These are phyloP conservation scores for Rhizopogon rudus DNA, from an alignment of 768 basidiomycete genomes.

Conservation along the genomic window DNA sequence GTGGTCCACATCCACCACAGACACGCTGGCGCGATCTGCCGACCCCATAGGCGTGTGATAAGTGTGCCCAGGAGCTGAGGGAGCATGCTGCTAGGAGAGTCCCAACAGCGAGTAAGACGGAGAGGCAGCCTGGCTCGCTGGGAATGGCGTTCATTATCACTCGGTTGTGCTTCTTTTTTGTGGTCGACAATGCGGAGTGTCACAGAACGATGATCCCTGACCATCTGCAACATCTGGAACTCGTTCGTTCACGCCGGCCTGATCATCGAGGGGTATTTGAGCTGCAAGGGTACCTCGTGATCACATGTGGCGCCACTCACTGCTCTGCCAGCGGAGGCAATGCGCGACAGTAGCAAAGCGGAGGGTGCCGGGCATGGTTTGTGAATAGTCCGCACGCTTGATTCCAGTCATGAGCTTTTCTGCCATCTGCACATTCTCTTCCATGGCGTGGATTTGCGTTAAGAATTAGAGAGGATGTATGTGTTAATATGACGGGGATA, in stretches of 20 bases:
- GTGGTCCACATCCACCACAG: constrained; percentile 32
- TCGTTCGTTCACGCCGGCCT: constrained; percentile 49
- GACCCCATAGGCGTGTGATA: constrained; percentile 44
- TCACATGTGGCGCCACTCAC: constrained; percentile 30
- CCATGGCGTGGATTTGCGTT: constrained; percentile 45
- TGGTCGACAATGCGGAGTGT: constrained; percentile 31
- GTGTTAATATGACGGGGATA: no score
- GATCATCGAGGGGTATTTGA: constrained; percentile 47
- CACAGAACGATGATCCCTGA: constrained; percentile 18
- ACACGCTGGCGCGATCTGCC: constrained; percentile 39
- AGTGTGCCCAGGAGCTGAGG: constrained; percentile 44
- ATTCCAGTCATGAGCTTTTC: constrained; percentile 59
- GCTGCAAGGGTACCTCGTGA: constrained; percentile 35
- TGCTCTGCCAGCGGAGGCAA: constrained; percentile 42
- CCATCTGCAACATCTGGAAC: constrained; percentile 47
- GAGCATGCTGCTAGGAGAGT: constrained; percentile 30
- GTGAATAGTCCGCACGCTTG: constrained; percentile 61
- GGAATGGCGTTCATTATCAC: constrained; percentile 22
- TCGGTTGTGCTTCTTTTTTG: constrained; percentile 31
- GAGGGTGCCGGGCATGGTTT: constrained; percentile 40
- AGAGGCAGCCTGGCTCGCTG: constrained; percentile 31
- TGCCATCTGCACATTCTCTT: constrained; percentile 62
- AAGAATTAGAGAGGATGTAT: constrained; percentile 41
- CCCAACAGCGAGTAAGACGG: constrained; percentile 34
- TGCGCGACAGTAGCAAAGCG: constrained; percentile 32